Evolutionary conservation across 2,329 filamentous ascomycete species (phyloP).

Genomic region (Alternaria panax): DNA sequence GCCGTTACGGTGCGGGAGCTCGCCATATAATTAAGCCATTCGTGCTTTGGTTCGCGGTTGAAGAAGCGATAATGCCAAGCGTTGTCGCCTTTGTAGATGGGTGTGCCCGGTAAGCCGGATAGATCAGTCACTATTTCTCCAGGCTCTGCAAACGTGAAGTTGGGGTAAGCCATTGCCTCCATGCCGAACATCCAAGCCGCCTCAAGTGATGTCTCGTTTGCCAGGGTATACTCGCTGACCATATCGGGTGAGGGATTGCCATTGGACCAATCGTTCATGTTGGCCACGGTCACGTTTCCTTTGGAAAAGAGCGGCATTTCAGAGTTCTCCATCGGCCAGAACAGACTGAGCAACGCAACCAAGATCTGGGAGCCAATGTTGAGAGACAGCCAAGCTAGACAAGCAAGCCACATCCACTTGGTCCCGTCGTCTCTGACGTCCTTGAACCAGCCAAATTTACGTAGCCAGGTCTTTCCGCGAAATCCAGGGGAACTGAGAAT

Average conservation of each 20-base stretch:
- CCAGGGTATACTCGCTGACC: neutral
- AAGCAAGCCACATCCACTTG: conserved; percentile 44
- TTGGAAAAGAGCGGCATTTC: conserved; percentile 33
- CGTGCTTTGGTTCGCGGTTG: conserved; percentile 41
- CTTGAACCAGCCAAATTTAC: conserved; percentile 38
- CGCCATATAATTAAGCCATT: conserved; percentile 39
- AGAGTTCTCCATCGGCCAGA: conserved; percentile 46
- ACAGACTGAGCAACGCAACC: conserved; percentile 43
- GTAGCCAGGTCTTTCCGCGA: conserved; percentile 31
- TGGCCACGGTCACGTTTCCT: conserved; percentile 38
- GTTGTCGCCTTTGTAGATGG: conserved; percentile 32
- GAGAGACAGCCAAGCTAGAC: conserved; percentile 41
- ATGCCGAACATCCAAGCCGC: conserved; percentile 43
- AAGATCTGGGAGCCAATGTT: conserved; percentile 47
- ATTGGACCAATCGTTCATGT: conserved; percentile 34
- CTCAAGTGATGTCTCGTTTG: conserved; percentile 25
- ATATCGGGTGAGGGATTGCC: neutral
- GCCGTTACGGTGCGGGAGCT: conserved; percentile 33
- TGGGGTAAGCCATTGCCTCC: conserved; percentile 36
- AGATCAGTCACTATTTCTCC: conserved; percentile 20
- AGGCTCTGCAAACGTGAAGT: conserved; percentile 19
- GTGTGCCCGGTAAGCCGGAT: conserved; percentile 32
- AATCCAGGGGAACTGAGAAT: conserved; percentile 42
- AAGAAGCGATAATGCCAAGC: conserved; percentile 43
- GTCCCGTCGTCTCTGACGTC: conserved; percentile 43